Evolutionary conservation across 2,329 filamentous ascomycete genomes (phyloP).

Genomic region (Zymoseptoria pseudotritici): DNA sequence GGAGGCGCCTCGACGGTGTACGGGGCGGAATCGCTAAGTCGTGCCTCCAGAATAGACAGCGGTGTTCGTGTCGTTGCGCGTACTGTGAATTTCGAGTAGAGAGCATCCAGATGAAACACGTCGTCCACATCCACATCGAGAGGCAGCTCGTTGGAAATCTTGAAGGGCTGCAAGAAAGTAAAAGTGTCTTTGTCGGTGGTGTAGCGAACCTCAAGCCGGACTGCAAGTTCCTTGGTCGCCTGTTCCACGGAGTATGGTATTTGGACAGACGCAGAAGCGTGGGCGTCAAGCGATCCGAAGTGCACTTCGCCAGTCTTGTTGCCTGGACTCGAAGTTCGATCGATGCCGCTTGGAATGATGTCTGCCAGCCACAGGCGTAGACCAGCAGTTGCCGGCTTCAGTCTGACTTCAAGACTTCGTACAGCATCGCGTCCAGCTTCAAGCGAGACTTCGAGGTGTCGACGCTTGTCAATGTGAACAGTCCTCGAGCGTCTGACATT

Average conservation of each 20-base stretch:
- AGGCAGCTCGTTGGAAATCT: constrained; percentile 66
- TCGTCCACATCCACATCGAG: constrained; percentile 96
- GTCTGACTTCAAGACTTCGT: constrained; percentile 40
- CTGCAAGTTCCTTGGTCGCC: constrained; percentile 60
- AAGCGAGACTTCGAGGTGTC: constrained; percentile 67
- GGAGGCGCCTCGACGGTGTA: constrained; percentile 57
- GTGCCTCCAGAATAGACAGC: constrained; percentile 63
- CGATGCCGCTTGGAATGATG: constrained; percentile 25
- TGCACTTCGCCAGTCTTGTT: constrained; percentile 16
- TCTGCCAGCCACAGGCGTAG: constrained; percentile 50
- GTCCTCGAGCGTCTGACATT: constrained; percentile 58
- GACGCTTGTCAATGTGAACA: constrained; percentile 72
- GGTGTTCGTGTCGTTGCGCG: constrained; percentile 72
- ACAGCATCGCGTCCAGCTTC: constrained; percentile 67
- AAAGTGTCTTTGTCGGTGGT: constrained; percentile 20
- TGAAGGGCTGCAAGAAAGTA: constrained; percentile 52
- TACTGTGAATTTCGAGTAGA: constrained; percentile 88
- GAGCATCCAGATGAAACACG: constrained; percentile 72
- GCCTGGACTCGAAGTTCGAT: background rate
- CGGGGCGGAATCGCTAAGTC: constrained; percentile 61
- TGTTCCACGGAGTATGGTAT: constrained; percentile 82
- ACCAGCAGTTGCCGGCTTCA: constrained; percentile 55
- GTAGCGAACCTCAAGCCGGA: constrained; percentile 53
- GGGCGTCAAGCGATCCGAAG: constrained; percentile 20
- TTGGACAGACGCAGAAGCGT: constrained; percentile 50